Percentiles rank a stretch among this genome's conserved stretches.
phyloP scores from a whole-genome alignment of 169 alveolate species.

The Eimeria necatrix region DNA sequence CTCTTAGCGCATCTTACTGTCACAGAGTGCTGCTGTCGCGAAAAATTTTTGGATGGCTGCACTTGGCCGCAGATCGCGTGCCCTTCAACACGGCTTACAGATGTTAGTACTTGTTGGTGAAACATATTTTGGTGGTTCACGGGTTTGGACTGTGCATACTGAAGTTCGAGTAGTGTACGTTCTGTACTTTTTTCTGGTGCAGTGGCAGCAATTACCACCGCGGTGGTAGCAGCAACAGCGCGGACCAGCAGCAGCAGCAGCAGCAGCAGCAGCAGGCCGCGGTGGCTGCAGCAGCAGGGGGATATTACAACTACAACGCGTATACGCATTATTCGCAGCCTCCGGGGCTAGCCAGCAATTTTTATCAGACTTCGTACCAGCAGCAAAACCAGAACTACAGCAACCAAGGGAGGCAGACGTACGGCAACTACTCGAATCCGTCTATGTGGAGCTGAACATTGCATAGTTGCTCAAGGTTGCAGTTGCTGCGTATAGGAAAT shows the following conservation, averaged over 20 bases:
- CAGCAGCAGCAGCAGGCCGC: conserved; percentile 72
- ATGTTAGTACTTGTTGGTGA: too few relatives aligned
- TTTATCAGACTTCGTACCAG: conserved; percentile 65
- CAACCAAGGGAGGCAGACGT: conserved; percentile 67
- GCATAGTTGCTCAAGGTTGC: too few relatives aligned
- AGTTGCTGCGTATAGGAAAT: too few relatives aligned
- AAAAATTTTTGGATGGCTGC: too few relatives aligned
- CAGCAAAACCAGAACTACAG: conserved; percentile 53
- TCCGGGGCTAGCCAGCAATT: conserved; percentile 71
- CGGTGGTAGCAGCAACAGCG: conserved; percentile 65
- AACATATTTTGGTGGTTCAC: too few relatives aligned
- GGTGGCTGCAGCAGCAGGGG: conserved; percentile 74
- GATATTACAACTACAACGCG: conserved; percentile 62
- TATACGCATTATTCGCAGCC: conserved; percentile 75
- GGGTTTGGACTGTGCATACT: neutral
- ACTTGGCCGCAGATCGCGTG: too few relatives aligned
- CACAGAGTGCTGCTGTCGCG: too few relatives aligned
- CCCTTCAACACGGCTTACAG: too few relatives aligned
- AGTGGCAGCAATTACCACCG: conserved; percentile 63
- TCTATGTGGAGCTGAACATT: conserved; percentile 64
- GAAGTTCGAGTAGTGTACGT: neutral
- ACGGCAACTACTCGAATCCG: conserved; percentile 65
- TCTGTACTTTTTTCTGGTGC: neutral
- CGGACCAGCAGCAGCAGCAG: conserved; percentile 73
- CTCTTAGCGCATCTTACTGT: too few relatives aligned